A percentile compares a stretch with the other conserved stretches of the same genome.
Evolutionary conservation across 2,329 filamentous ascomycete species (phyloP).

Genomic region (Aspergillus sclerotialis): DNA sequence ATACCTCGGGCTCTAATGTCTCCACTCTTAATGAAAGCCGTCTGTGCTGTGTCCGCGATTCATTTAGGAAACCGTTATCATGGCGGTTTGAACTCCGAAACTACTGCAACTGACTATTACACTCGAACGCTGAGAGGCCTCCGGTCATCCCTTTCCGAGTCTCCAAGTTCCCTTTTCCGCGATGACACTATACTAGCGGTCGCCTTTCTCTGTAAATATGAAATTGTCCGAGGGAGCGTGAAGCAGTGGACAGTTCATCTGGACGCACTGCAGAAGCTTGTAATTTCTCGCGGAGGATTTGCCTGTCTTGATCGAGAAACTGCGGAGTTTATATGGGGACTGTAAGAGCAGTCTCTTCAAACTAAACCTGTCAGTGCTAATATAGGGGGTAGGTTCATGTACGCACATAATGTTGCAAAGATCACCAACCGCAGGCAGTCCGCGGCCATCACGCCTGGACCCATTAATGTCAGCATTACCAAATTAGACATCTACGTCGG

Average conservation of each 20-base stretch:
- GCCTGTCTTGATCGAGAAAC: conserved; percentile 21
- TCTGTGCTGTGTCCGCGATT: conserved; percentile 32
- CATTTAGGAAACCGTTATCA: conserved; percentile 28
- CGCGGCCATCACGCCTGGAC: conserved; percentile 10
- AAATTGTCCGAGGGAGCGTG: conserved; percentile 31
- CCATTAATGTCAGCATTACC: conserved; percentile 17
- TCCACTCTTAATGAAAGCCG: conserved; percentile 28
- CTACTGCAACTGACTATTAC: conserved; percentile 26
- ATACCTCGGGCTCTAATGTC: conserved; percentile 32
- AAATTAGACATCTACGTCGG: conserved; percentile 32
- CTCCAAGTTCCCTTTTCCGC: conserved; percentile 11
- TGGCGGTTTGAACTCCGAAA: conserved; percentile 15
- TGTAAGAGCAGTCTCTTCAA: conserved; percentile 17
- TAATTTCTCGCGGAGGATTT: conserved; percentile 27
- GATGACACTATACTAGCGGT: conserved; percentile 29
- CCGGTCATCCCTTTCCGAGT: conserved; percentile 17
- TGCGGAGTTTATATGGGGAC: conserved; percentile 26
- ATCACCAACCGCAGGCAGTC: conserved; percentile 25
- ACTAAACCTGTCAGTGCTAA: conserved; percentile 5
- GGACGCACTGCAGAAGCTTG: conserved; percentile 25
- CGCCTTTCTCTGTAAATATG: conserved; percentile 32
- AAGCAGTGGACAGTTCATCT: conserved; percentile 33
- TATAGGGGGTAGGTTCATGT: conserved; percentile 20
- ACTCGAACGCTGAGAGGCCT: conserved; percentile 26
- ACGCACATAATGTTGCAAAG: conserved; percentile 27